phyloP scores from a whole-genome alignment of 2,329 filamentous ascomycete species.

The Colletotrichum sp. region DNA sequence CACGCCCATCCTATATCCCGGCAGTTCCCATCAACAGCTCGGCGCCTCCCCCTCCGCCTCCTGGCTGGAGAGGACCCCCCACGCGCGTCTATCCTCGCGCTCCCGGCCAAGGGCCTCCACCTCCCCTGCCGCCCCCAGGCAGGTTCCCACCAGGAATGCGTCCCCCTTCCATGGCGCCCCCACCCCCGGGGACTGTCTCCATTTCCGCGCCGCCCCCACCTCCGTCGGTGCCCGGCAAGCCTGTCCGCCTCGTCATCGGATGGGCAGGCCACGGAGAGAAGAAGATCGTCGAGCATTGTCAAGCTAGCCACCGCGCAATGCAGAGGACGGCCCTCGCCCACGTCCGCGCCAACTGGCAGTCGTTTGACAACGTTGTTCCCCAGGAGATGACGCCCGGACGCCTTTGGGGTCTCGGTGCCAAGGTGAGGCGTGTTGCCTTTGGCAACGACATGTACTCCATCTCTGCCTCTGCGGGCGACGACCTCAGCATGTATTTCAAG shows the following conservation, averaged over 20 bases:
- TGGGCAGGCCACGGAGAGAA: constrained; percentile 32
- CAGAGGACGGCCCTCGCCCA: constrained; percentile 21
- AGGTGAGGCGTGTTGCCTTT: constrained; percentile 12
- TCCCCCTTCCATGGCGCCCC: background rate
- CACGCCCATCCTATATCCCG: constrained; percentile 27
- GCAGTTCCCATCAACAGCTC: background rate
- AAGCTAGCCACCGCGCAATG: constrained; percentile 1
- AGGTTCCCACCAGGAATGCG: constrained; percentile 1
- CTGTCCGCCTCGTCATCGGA: constrained; percentile 29
- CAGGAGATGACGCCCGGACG: constrained; percentile 14
- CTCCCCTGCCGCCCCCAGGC: background rate
- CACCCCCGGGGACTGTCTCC: background rate
- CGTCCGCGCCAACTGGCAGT: constrained; percentile 15
- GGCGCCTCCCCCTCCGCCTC: constrained; percentile 8
- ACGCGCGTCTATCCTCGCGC: constrained; percentile 18
- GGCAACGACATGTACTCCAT: constrained; percentile 19
- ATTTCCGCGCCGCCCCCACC: background rate
- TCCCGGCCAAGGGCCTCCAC: background rate
- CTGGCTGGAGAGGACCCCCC: constrained; percentile 10
- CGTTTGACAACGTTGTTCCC: constrained; percentile 10
- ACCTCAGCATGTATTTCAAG: constrained; percentile 16
- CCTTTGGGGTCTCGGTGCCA: constrained; percentile 12
- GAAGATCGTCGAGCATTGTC: constrained; percentile 32
- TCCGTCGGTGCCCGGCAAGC: constrained; percentile 17
- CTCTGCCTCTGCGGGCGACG: constrained; percentile 3